Conservation (phyloP, 495 filamentous ascomycete species). For the Chaetomidium leptoderma region DNA sequence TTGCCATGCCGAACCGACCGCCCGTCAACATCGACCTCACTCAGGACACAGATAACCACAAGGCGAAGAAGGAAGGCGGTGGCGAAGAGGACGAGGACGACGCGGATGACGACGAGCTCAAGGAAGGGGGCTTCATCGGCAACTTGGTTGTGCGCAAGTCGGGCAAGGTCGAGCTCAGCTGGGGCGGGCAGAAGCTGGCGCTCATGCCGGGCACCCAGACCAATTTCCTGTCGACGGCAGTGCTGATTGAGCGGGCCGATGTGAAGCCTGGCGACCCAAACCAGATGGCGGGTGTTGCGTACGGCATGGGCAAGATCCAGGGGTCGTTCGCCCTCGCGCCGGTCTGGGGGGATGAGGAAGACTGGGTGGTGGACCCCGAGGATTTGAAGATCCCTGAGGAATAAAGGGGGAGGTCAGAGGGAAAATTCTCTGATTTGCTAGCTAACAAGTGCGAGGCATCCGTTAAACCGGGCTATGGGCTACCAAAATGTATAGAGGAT, state of each 20-base stretch:
- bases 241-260: slow-evolving; percentile 44
- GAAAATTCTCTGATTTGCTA: too few species aligned
- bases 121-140: slow-evolving; percentile 51
- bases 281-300: slow-evolving; percentile 39
- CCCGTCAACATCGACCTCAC: slow-evolving; percentile 36
- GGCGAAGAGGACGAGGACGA: slow-evolving; percentile 25
- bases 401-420: neutral
- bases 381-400: slow-evolving; percentile 23
- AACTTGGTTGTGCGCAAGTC: slow-evolving; percentile 57
- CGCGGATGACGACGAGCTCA: slow-evolving; percentile 14
- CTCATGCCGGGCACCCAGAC: slow-evolving; percentile 42
- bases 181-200: slow-evolving; percentile 53
- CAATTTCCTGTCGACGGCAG: slow-evolving; percentile 44
- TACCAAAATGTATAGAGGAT: slow-evolving; percentile 3
- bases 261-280: slow-evolving; percentile 33
- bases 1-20: slow-evolving; percentile 27
- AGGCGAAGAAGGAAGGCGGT: slow-evolving; percentile 25
- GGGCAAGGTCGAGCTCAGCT: slow-evolving; percentile 55
- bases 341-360: slow-evolving; percentile 48
- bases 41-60: slow-evolving; percentile 26
- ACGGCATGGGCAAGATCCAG: slow-evolving; percentile 55
- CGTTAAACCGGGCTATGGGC: neutral
- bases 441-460: too few species aligned
- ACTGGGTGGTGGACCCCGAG: slow-evolving; percentile 36
- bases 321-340: slow-evolving; percentile 55